phyloP scores from a whole-genome alignment of 371 early-diverging fungal species.

The Rhizopus arrhizus region DNA sequence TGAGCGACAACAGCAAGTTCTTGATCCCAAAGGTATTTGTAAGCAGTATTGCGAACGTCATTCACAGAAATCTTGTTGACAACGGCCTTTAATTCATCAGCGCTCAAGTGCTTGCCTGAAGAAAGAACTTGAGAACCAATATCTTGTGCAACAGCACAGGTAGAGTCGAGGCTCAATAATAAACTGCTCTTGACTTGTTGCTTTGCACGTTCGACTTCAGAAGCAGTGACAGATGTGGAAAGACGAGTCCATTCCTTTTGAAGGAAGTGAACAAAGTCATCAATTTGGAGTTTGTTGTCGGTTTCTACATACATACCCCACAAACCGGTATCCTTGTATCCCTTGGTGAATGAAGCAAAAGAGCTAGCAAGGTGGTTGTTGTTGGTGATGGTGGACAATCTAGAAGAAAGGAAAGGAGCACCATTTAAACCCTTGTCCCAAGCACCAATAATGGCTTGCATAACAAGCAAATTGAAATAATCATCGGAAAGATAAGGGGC shows the following conservation, averaged over 20 bases:
- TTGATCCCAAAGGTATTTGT: slow-evolving; percentile 82
- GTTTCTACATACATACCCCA: slow-evolving; percentile 94
- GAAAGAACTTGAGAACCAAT: slow-evolving; percentile 96
- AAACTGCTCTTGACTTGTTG: slow-evolving; percentile 96
- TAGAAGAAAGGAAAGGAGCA: slow-evolving; percentile 80
- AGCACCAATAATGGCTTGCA: slow-evolving; percentile 92
- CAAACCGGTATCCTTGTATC: slow-evolving; percentile 97
- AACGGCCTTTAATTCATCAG: slow-evolving; percentile 43
- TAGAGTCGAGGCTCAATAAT: slow-evolving; percentile 89
- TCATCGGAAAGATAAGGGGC: slow-evolving; percentile 93
- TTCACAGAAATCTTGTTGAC: slow-evolving; percentile 53
- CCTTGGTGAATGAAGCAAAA: slow-evolving; percentile 97
- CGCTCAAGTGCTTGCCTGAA: slow-evolving; percentile 85
- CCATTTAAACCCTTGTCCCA: slow-evolving; percentile 95
- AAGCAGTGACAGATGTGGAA: slow-evolving; percentile 82
- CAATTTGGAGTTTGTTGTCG: slow-evolving; percentile 80
- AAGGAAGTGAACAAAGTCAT: slow-evolving; percentile 84
- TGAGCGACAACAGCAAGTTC: slow-evolving; percentile 90
- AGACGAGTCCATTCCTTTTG: slow-evolving; percentile 93
- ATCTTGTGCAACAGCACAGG: slow-evolving; percentile 93
- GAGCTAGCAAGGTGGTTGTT: slow-evolving; percentile 91
- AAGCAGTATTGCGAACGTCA: slow-evolving; percentile 84
- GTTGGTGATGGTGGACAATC: slow-evolving; percentile 80
- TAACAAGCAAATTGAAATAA: slow-evolving; percentile 93
- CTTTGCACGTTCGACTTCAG: slow-evolving; percentile 96